Conservation (phyloP, 305 asterid species). For the Fraxinus nigra region DNA sequence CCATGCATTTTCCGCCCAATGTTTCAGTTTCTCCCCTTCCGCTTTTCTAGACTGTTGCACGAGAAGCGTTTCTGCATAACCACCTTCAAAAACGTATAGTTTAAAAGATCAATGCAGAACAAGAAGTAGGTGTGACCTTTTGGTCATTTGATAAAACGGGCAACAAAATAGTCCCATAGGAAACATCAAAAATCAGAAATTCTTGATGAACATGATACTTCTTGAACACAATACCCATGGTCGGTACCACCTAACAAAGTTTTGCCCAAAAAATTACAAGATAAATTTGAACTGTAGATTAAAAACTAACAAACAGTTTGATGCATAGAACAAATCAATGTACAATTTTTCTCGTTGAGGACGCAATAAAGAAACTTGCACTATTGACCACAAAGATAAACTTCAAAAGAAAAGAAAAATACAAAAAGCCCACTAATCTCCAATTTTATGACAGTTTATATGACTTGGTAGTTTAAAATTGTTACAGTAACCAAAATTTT, state of each 20-base stretch:
- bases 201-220: not conserved
- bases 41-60: conserved; percentile 79
- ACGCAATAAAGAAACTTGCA: not conserved
- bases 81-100: conserved; percentile 52
- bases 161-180: not conserved
- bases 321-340: not conserved
- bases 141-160: not conserved
- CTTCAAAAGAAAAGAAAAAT: not conserved
- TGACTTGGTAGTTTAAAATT: not conserved
- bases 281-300: not conserved
- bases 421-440: not conserved
- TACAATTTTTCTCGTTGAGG: not conserved
- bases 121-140: not conserved
- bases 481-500: not conserved
- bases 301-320: not conserved
- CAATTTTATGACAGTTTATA: not conserved
- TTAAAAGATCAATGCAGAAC: not conserved
- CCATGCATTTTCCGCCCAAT: conserved; percentile 76
- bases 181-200: not conserved
- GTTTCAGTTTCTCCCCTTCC: conserved; percentile 71
- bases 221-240: not conserved
- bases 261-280: not conserved
- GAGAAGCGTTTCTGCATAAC: conserved; percentile 70
- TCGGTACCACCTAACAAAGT: not conserved
- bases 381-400: not conserved